Conservation (phyloP, 441 rosid species). For the Omphalea diandra region DNA sequence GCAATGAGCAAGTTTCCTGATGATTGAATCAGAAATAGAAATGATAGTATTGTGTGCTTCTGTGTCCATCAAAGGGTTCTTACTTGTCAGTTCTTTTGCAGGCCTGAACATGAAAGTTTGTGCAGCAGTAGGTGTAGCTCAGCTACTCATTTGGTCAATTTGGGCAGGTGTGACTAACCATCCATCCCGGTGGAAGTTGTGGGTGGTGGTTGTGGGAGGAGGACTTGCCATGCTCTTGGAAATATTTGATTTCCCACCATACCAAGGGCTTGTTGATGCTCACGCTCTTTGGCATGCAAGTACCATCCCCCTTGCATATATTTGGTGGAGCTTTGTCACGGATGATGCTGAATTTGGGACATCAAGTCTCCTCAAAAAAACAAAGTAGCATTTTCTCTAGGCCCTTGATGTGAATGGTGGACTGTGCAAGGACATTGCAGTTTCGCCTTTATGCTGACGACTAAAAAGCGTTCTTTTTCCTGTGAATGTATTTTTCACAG, state of each 20-base stretch:
- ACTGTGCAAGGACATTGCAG: slow-evolving; percentile 6
- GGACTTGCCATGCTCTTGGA: slow-evolving; percentile 76
- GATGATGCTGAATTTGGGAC: slow-evolving; percentile 81
- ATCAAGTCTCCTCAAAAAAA: slow-evolving; percentile 53
- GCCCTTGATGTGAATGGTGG: background rate
- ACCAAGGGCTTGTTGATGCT: slow-evolving; percentile 66
- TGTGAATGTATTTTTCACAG: slow-evolving; percentile 15
- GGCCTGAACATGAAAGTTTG: slow-evolving; percentile 94
- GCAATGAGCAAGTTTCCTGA: background rate
- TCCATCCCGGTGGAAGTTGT: slow-evolving; percentile 80
- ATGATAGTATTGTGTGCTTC: background rate
- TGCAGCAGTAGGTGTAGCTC: slow-evolving; percentile 58
- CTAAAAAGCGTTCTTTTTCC: slow-evolving; percentile 15
- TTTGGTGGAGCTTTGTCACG: slow-evolving; percentile 93
- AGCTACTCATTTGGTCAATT: slow-evolving; percentile 82
- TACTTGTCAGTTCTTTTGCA: slow-evolving; percentile 30
- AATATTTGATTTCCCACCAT: slow-evolving; percentile 86
- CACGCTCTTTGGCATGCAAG: slow-evolving; percentile 87
- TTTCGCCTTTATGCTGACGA: slow-evolving; percentile 8
- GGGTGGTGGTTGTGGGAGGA: slow-evolving; percentile 73
- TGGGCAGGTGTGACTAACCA: slow-evolving; percentile 72
- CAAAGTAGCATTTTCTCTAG: slow-evolving; percentile 36
- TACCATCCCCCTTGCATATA: slow-evolving; percentile 65
- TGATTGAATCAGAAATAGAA: background rate
- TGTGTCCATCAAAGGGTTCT: slow-evolving; percentile 4